phyloP scores from a whole-genome alignment of 129 eudicot species.

The Chrysanthemum makinoi region DNA sequence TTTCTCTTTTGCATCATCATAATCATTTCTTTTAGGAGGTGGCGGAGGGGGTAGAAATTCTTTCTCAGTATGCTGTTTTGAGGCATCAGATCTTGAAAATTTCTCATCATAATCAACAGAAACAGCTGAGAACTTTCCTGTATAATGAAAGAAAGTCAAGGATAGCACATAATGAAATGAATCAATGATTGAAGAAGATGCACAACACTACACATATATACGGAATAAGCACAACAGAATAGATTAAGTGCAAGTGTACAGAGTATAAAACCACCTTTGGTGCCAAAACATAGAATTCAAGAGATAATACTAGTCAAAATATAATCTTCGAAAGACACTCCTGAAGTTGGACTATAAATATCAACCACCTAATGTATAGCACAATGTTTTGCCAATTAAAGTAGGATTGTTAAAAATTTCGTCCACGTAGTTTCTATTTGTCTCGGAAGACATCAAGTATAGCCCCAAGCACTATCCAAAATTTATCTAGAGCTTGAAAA shows the following conservation, averaged over 20 bases:
- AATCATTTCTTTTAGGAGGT: constrained; percentile 47
- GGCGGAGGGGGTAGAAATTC: constrained; percentile 89
- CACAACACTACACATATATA: not conserved
- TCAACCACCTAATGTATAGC: not conserved
- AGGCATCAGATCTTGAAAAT: constrained; percentile 36
- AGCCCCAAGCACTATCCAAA: constrained; percentile 9
- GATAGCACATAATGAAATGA: constrained; percentile 5
- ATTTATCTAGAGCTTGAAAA: constrained; percentile 7
- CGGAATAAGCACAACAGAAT: not conserved
- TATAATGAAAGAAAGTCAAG: constrained; percentile 1
- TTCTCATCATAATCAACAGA: constrained; percentile 59
- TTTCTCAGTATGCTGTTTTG: constrained; percentile 49
- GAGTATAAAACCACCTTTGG: not conserved
- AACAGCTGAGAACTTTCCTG: constrained; percentile 58
- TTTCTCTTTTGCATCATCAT: constrained; percentile 51
- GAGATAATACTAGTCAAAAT: not conserved
- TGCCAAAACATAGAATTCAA: not conserved
- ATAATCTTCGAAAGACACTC: not conserved
- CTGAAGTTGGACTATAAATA: constrained; percentile 8
- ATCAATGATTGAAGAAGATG: not conserved
- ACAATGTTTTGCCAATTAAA: not conserved
- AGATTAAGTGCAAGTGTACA: constrained; percentile 12
- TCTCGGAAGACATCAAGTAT: not conserved
- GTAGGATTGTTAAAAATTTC: not conserved
- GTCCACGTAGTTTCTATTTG: not conserved